Evolutionary conservation across 2,329 filamentous ascomycete genomes (phyloP).

Genomic region (Pyrenophora graminea): DNA sequence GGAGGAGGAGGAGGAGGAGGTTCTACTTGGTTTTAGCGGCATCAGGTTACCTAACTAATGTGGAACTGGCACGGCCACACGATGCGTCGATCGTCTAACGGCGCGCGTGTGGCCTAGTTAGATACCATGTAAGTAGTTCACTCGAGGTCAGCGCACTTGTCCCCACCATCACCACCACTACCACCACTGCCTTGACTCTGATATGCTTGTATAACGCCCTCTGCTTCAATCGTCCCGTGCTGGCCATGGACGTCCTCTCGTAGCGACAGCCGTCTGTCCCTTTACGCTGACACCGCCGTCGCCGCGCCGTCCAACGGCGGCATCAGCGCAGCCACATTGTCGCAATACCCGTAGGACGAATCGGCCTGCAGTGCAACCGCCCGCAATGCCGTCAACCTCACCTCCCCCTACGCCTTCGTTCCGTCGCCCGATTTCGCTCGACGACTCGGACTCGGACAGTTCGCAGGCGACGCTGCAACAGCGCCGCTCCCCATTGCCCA

Average conservation of each 20-base stretch:
- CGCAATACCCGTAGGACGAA: slow-evolving; percentile 9
- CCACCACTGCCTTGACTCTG: background rate
- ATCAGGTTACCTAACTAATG: background rate
- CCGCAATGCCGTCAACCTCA: slow-evolving; percentile 38
- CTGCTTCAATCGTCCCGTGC: slow-evolving; percentile 21
- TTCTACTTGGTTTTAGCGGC: slow-evolving; percentile 1
- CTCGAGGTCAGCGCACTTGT: no score
- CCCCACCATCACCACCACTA: background rate
- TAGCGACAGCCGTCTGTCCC: slow-evolving; percentile 1
- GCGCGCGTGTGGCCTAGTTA: background rate
- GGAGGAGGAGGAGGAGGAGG: no score
- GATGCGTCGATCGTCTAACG: slow-evolving; percentile 4
- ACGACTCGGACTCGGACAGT: slow-evolving; percentile 47
- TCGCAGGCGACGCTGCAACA: slow-evolving; percentile 45
- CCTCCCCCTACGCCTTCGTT: slow-evolving; percentile 41
- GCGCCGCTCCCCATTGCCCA: slow-evolving; percentile 46
- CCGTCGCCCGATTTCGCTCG: slow-evolving; percentile 32
- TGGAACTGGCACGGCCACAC: slow-evolving; percentile 10
- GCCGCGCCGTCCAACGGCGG: background rate
- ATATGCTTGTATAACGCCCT: slow-evolving; percentile 3
- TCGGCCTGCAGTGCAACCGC: slow-evolving; percentile 5
- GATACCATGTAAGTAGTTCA: no score
- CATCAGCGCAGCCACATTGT: slow-evolving; percentile 3
- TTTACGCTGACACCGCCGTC: background rate
- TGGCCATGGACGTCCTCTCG: slow-evolving; percentile 24